Conservation (phyloP, 1,284 basidiomycete species). For the Microbotryum scabiosae region DNA sequence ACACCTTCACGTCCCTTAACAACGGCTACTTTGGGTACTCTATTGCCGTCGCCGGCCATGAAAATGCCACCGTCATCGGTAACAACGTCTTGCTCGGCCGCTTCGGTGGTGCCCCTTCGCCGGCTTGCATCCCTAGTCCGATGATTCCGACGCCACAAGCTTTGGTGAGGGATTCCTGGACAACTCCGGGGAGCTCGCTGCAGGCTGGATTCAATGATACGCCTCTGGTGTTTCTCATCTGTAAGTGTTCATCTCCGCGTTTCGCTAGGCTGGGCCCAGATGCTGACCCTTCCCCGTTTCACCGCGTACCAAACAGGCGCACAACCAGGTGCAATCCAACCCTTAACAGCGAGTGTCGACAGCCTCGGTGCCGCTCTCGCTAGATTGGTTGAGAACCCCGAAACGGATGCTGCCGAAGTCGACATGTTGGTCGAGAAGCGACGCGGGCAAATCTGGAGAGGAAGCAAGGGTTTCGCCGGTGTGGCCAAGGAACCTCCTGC, state of each 20-base stretch:
- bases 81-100: slow-evolving; percentile 31
- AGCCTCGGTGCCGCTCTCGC: no score
- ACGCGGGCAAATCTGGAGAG: no score
- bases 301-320: slow-evolving; percentile 3
- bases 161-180: slow-evolving; percentile 30
- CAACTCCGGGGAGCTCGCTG: slow-evolving; percentile 17
- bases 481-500: neutral
- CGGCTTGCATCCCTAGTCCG: slow-evolving; percentile 21
- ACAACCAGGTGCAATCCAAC: slow-evolving; percentile 6
- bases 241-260: neutral
- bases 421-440: no score
- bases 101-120: slow-evolving; percentile 27
- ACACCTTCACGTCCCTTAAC: slow-evolving; percentile 45
- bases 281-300: neutral
- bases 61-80: slow-evolving; percentile 21
- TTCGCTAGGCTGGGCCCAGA: neutral
- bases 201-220: slow-evolving; percentile 14
- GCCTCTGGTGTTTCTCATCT: slow-evolving; percentile 22
- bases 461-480: no score
- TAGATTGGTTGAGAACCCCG: no score
- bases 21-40: slow-evolving; percentile 33
- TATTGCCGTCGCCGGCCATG: slow-evolving; percentile 30
- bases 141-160: slow-evolving; percentile 27
- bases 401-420: no score
- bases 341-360: neutral